phyloP scores from a whole-genome alignment of 805 yeast species.

The Kodamaea laetipori region DNA sequence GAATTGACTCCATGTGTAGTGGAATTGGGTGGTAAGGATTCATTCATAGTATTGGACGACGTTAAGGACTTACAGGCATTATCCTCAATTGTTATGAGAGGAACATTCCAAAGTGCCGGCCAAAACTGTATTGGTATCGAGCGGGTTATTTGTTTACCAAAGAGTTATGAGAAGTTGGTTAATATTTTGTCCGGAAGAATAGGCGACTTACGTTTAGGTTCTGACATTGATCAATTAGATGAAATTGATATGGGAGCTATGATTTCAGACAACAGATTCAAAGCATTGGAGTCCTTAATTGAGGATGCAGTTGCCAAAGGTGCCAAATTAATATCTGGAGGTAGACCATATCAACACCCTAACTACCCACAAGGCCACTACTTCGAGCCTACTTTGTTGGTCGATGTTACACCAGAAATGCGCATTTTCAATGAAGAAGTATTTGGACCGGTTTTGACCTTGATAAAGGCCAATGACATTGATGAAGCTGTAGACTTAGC shows the following conservation, averaged over 20 bases:
- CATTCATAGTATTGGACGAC: constrained; percentile 84
- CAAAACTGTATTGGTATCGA: constrained; percentile 98
- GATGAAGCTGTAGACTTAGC: constrained; percentile 76
- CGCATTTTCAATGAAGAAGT: constrained; percentile 85
- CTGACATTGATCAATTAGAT: constrained; percentile 87
- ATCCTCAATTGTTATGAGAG: constrained; percentile 81
- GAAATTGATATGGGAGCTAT: constrained; percentile 97
- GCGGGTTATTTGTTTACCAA: constrained; percentile 80
- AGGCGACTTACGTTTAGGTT: constrained; percentile 70
- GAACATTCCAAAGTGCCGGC: constrained; percentile 95
- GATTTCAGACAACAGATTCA: constrained; percentile 78
- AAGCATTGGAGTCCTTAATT: constrained; percentile 63
- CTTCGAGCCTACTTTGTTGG: constrained; percentile 85
- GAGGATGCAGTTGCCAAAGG: constrained; percentile 76
- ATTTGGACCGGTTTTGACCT: constrained; percentile 86
- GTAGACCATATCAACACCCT: constrained; percentile 78
- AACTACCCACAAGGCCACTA: constrained; percentile 95
- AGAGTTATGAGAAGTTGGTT: constrained; percentile 64
- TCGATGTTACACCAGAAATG: constrained; percentile 76
- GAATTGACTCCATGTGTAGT: constrained; percentile 93
- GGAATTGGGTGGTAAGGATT: constrained; percentile 96
- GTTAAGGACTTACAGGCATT: constrained; percentile 57
- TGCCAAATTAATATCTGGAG: constrained; percentile 82
- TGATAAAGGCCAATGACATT: constrained; percentile 69
- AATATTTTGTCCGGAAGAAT: constrained; percentile 59